Base-by-base conservation (phyloP, 306 rosid genomes). In the Glycine tomentella region DNA sequence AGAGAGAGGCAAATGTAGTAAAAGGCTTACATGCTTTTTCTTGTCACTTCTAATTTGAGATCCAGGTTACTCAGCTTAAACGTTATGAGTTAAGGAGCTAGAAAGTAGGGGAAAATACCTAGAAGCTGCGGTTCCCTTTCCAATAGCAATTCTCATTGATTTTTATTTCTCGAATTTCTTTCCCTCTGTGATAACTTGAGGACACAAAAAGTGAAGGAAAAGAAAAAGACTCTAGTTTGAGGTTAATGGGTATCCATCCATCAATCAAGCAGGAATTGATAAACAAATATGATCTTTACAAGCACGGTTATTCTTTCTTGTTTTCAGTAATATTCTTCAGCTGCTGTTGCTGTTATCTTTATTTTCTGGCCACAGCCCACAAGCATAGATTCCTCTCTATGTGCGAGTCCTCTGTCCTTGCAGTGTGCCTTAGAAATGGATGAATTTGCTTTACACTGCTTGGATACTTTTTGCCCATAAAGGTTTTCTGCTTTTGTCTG, bases 401-500 rank as follows among this genome's bases (percentile, higher is more conserved):
- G 31, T 25, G 31, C 31, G 31, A 25, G 31, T 25, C 31, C 31
- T 76, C 93, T 87, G 89, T 88, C 88, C 85, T 66, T 88, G 91
- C 89, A 88, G 94, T 87, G 87, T 65, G 85, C 86, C 87, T 87
- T 77, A 85, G 57, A 86, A 84, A 87, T 87, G 97, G 92, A 85
- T 89, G 93, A 90, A 89, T 85, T 92, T 91, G 98, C 92, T 89
- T 89, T 85, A 89, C 94, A 79, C 90, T 90, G 94, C 84, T 88
- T 82, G 80, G 93, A 95, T 93, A 93, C 98, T 90, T 87, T 86
- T 80, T 87, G 84, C 87, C 85, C 90, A 63, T 82, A 93, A 91
- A 91, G 97, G 90, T 89, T 86, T 90, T 68, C 78, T 90, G 87
- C 97, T 92, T 96, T 96, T 90, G 88, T 92, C 94, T 90, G 89